Evolutionary conservation across 306 rosid species (phyloP).

Genomic region (cucumber (Cucumis sativus)): Cucumber_9930_V3 NC_026660.2:2914001-2914500

Average conservation of each 20-base stretch:
- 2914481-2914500: constrained; percentile 41
- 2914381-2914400: neutral
- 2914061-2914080: neutral
- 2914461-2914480: constrained; percentile 24
- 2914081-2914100: neutral
- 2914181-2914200: neutral
- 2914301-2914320: constrained; percentile 1
- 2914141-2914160: neutral
- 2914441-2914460: constrained; percentile 1
- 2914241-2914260: constrained; percentile 3
- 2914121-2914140: constrained; percentile 6
- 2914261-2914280: constrained; percentile 3
- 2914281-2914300: neutral
- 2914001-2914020: neutral
- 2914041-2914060: neutral
- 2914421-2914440: constrained; percentile 8
- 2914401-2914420: constrained; percentile 4
- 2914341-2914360: neutral
- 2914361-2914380: neutral
- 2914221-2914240: constrained; percentile 2
- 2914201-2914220: neutral
- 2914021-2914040: neutral
- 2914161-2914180: constrained; percentile 5
- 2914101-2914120: constrained; percentile 3
- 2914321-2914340: constrained; percentile 4